phyloP scores from a whole-genome alignment of 2,329 filamentous ascomycete genomes.

The Diaporthe capsici region DNA sequence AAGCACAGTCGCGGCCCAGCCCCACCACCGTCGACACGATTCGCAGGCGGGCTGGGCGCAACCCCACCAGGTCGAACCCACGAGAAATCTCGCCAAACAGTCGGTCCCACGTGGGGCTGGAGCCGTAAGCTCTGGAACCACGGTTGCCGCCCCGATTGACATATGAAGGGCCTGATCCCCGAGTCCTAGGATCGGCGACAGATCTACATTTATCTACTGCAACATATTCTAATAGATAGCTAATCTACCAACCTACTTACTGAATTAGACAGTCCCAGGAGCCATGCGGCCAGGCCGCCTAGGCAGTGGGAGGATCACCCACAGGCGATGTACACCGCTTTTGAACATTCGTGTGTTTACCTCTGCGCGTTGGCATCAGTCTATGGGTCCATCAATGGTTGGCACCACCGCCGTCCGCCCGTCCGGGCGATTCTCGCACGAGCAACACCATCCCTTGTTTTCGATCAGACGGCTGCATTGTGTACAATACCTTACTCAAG shows the following conservation, averaged over 20 bases:
- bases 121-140: neutral
- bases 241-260: neutral
- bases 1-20: constrained; percentile 16
- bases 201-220: neutral
- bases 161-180: constrained; percentile 17
- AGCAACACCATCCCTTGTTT: neutral
- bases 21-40: constrained; percentile 32
- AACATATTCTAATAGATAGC: neutral
- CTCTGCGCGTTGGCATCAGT: neutral
- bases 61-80: constrained; percentile 37
- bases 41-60: constrained; percentile 2
- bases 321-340: neutral
- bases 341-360: neutral
- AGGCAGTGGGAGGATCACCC: neutral
- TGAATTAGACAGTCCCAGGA: neutral
- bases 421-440: neutral
- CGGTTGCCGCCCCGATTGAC: neutral
- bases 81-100: constrained; percentile 42
- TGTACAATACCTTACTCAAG: neutral
- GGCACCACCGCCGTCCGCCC: neutral
- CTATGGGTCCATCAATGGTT: neutral
- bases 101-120: constrained; percentile 39
- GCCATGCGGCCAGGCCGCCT: neutral
- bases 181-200: neutral
- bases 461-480: neutral